Percentiles rank a stretch among this genome's conserved stretches.
Conservation (phyloP, 2,329 filamentous ascomycete genomes). For the Penicillium brasilianum region DNA sequence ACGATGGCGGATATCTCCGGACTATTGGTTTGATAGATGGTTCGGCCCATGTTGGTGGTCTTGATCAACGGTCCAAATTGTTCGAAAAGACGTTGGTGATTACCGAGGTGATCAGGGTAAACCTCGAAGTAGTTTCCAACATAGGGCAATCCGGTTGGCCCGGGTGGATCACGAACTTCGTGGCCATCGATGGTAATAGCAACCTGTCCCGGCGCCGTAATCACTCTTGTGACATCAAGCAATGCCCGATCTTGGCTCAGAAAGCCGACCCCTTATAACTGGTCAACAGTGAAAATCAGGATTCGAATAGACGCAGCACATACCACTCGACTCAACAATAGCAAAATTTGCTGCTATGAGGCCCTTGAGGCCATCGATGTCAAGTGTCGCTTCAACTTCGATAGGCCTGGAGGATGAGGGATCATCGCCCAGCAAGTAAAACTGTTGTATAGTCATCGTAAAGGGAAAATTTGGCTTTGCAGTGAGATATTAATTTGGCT, state of each 20-base stretch:
- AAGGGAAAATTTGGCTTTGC: not conserved
- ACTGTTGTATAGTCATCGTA: conserved; percentile 27
- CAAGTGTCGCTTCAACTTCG: conserved; percentile 7
- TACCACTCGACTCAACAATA: conserved; percentile 21
- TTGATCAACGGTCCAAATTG: conserved; percentile 59
- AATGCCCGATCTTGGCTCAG: conserved; percentile 20
- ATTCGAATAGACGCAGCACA: not conserved
- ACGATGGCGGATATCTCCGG: conserved; percentile 54
- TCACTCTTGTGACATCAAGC: conserved; percentile 26
- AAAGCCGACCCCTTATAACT: conserved; percentile 29
- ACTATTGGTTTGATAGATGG: conserved; percentile 58
- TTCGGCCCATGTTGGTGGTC: conserved; percentile 59
- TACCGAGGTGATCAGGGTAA: conserved; percentile 63
- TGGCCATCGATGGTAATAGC: conserved; percentile 22
- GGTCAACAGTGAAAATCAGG: not conserved
- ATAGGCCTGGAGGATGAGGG: conserved; percentile 14
- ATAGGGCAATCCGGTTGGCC: conserved; percentile 35
- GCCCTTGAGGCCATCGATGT: conserved; percentile 11
- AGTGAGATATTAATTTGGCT: not conserved
- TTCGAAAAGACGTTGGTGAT: conserved; percentile 60
- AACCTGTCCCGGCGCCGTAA: conserved; percentile 15
- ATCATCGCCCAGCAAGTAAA: conserved; percentile 30
- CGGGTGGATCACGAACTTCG: conserved; percentile 19
- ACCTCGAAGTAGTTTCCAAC: conserved; percentile 62
- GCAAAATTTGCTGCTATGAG: conserved; percentile 22